These are phyloP conservation scores for Arxiozyma telluris DNA, from an alignment of 1,139 yeast genomes.

Conservation along the genomic window DNA sequence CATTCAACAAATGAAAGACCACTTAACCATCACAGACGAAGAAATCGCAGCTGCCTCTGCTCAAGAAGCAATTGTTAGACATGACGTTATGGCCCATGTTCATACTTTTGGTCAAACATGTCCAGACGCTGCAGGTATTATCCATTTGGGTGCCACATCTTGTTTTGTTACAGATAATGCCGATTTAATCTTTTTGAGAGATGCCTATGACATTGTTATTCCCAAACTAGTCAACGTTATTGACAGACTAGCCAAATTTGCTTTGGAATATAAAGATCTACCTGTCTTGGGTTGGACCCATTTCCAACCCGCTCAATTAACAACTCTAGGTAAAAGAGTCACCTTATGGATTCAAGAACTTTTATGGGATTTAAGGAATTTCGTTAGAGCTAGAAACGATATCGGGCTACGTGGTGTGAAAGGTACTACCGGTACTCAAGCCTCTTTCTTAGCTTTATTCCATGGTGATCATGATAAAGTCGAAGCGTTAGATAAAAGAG, in stretches of 20 bases:
- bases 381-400: slow-evolving; percentile 93
- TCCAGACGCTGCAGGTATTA: slow-evolving; percentile 96
- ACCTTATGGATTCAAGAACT: slow-evolving; percentile 96
- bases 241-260: slow-evolving; percentile 80
- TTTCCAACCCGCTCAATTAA: slow-evolving; percentile 98
- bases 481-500: slow-evolving; percentile 82
- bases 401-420: slow-evolving; percentile 96
- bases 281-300: slow-evolving; percentile 99
- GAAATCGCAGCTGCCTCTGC: slow-evolving; percentile 81
- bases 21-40: slow-evolving; percentile 79
- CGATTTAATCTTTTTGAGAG: slow-evolving; percentile 89
- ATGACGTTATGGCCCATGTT: slow-evolving; percentile 99
- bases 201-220: slow-evolving; percentile 85
- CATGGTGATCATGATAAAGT: slow-evolving; percentile 97
- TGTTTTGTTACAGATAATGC: slow-evolving; percentile 98
- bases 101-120: slow-evolving; percentile 88
- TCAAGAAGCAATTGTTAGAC: slow-evolving; percentile 97
- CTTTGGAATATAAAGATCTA: slow-evolving; percentile 82
- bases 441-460: slow-evolving; percentile 86
- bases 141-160: slow-evolving; percentile 96
- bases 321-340: slow-evolving; percentile 97
- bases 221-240: slow-evolving; percentile 95
- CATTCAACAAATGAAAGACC: slow-evolving; percentile 68
- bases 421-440: slow-evolving; percentile 99
- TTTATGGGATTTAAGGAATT: slow-evolving; percentile 94